Percentiles rank a stretch among this genome's conserved stretches.
These are phyloP conservation scores for Microdochium bolleyi DNA, from an alignment of 2,329 filamentous ascomycete species.

Conservation along the genomic window DNA sequence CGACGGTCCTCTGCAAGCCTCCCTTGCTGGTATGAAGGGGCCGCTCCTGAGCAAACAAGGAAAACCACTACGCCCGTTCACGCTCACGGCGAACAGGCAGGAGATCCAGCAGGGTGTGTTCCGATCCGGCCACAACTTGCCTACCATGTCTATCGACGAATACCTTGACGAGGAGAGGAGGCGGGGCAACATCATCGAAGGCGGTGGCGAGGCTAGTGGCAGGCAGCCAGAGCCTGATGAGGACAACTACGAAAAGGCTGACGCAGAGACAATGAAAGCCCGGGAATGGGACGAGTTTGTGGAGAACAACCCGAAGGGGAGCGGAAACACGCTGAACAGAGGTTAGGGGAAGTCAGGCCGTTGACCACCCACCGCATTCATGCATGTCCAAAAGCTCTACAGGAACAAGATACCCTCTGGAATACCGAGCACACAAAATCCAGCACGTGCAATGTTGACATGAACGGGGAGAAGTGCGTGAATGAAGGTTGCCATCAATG, in stretches of 20 bases:
- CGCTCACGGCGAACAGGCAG: slow-evolving; percentile 68
- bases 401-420: too few relatives aligned
- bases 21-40: slow-evolving; percentile 45
- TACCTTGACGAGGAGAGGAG: slow-evolving; percentile 87
- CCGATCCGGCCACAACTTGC: slow-evolving; percentile 81
- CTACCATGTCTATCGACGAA: slow-evolving; percentile 97
- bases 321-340: slow-evolving; percentile 77
- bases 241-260: slow-evolving; percentile 80
- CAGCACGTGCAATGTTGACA: too few relatives aligned
- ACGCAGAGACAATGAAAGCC: slow-evolving; percentile 88
- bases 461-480: too few relatives aligned
- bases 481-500: too few relatives aligned
- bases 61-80: slow-evolving; percentile 86
- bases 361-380: not conserved
- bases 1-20: slow-evolving; percentile 52
- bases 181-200: slow-evolving; percentile 83
- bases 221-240: slow-evolving; percentile 70
- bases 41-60: slow-evolving; percentile 72
- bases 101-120: slow-evolving; percentile 78
- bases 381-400: not conserved
- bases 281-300: slow-evolving; percentile 91
- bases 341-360: slow-evolving; percentile 30
- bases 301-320: slow-evolving; percentile 79
- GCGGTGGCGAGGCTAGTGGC: slow-evolving; percentile 70
- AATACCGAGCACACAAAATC: too few relatives aligned